A percentile compares a stretch with the other conserved stretches of the same genome.
Conservation (phyloP, 106 monocot genomes). For the Xerophyta viscosa region DNA sequence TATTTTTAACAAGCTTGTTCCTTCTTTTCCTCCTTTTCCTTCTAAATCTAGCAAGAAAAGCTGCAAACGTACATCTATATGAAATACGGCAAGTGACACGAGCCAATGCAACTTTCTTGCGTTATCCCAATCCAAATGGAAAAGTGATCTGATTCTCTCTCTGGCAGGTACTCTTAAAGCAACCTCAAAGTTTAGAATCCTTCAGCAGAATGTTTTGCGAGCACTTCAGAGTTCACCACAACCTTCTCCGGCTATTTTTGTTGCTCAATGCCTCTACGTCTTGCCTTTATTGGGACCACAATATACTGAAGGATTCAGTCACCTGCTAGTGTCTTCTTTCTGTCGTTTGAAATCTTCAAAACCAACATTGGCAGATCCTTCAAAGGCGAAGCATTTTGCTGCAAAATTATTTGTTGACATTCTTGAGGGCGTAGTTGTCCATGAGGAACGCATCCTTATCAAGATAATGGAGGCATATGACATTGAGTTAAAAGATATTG, state of each 20-base stretch:
- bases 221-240: conserved; percentile 53
- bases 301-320: conserved; percentile 89
- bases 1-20: too few species aligned
- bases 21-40: too few species aligned
- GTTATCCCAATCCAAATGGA: neutral
- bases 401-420: conserved; percentile 52
- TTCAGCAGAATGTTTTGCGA: conserved; percentile 59
- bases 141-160: neutral
- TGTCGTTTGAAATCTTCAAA: conserved; percentile 35
- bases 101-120: neutral
- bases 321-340: conserved; percentile 75
- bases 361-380: conserved; percentile 22
- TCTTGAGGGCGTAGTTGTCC: conserved; percentile 37
- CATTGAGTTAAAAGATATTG: conserved; percentile 65
- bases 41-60: too few species aligned
- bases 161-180: conserved; percentile 68
- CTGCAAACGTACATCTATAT: too few species aligned
- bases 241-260: conserved; percentile 61
- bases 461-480: conserved; percentile 75
- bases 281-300: conserved; percentile 64
- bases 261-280: conserved; percentile 74
- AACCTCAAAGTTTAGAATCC: conserved; percentile 66
- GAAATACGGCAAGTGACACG: neutral
- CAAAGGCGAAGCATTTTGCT: conserved; percentile 55
- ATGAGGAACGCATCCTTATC: conserved; percentile 78